A percentile compares a stretch with the other conserved stretches of the same genome.
Conservation (phyloP, 176 grass and related monocot species). For the Otatea glauca region DNA sequence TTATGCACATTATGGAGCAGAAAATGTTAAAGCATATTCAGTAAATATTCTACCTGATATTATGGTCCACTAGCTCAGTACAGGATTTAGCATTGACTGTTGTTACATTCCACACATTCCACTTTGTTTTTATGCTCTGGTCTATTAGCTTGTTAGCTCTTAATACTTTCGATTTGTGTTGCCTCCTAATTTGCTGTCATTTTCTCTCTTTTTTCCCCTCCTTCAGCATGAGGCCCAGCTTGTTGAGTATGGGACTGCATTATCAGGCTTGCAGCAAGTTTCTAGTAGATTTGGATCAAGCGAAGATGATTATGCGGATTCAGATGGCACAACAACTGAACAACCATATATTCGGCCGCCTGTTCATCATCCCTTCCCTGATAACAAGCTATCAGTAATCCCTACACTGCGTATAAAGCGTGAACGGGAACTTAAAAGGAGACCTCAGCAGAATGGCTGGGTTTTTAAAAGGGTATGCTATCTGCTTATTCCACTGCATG, state of each 20-base stretch:
- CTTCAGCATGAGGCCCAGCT: conserved; percentile 85
- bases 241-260: conserved; percentile 72
- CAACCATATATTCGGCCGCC: conserved; percentile 51
- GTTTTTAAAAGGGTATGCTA: conserved; percentile 69
- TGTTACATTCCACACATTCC: conserved; percentile 8
- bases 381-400: conserved; percentile 58
- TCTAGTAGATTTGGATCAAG: conserved; percentile 79
- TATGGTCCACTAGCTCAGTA: neutral
- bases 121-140: conserved; percentile 21
- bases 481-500: conserved; percentile 20
- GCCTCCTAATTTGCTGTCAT: conserved; percentile 26
- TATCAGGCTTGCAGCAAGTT: conserved; percentile 77
- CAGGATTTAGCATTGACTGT: conserved; percentile 16
- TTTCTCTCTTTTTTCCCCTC: neutral
- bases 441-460: conserved; percentile 76
- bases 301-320: conserved; percentile 86
- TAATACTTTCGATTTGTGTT: conserved; percentile 31
- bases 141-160: conserved; percentile 14
- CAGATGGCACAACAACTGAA: conserved; percentile 79
- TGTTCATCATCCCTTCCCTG: conserved; percentile 55
- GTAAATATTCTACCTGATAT: conserved; percentile 31
- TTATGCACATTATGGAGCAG: conserved; percentile 2
- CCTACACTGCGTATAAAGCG: conserved; percentile 72
- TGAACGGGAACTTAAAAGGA: conserved; percentile 66
- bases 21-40: conserved; percentile 12